These are phyloP conservation scores for Eimeria brunetti DNA, from an alignment of 169 alveolate species.

Conservation along the genomic window DNA sequence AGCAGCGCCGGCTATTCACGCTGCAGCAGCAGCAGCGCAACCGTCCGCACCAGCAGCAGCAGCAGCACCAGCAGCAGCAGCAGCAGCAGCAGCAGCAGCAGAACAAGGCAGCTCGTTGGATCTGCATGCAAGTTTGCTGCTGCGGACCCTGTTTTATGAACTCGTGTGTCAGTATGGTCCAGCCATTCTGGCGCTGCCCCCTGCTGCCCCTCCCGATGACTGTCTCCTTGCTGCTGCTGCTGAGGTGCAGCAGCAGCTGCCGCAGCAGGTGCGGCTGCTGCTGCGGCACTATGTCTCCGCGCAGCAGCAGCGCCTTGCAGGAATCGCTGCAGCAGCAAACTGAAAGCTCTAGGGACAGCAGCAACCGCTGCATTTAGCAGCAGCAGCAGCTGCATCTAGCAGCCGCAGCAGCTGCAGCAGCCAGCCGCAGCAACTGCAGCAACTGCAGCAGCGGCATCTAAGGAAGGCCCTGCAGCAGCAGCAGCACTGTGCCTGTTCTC, in stretches of 20 bases:
- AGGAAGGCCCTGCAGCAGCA: neutral
- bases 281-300: conserved; percentile 42
- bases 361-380: neutral
- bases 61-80: conserved; percentile 48
- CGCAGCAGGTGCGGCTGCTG: conserved; percentile 47
- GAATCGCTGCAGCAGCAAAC: neutral
- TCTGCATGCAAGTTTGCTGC: conserved; percentile 43
- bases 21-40: conserved; percentile 23
- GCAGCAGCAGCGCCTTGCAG: conserved; percentile 9
- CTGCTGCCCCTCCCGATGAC: conserved; percentile 24
- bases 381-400: neutral
- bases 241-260: conserved; percentile 58
- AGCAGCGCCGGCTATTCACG: neutral
- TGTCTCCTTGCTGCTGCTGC: conserved; percentile 30
- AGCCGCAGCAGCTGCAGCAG: neutral
- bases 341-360: neutral
- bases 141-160: conserved; percentile 38
- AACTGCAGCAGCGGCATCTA: too few species aligned
- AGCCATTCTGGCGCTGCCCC: conserved; percentile 28
- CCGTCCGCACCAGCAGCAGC: neutral
- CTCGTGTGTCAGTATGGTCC: conserved; percentile 34
- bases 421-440: neutral
- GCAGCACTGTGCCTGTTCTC: too few species aligned
- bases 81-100: conserved; percentile 40
- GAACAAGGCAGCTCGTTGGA: neutral